phyloP scores from a whole-genome alignment of 306 rosid genomes.

The Canavalia gladiata region DNA sequence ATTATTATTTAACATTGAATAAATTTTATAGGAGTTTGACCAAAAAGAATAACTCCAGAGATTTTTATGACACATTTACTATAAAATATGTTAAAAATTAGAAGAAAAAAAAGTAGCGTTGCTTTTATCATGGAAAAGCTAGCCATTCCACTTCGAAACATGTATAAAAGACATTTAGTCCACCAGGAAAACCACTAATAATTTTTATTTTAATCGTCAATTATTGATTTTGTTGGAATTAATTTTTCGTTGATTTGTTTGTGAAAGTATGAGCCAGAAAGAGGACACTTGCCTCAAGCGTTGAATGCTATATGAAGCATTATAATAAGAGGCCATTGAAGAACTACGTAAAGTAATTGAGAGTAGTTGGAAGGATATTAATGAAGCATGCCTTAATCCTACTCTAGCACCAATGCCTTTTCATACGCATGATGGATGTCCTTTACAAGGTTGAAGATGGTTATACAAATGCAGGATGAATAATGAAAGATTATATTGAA shows the following conservation, averaged over 20 bases:
- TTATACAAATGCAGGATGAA: no score
- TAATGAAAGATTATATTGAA: no score
- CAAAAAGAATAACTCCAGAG: no score
- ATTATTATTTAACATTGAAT: no score
- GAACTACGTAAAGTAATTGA: background rate
- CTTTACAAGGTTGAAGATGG: background rate
- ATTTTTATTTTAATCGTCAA: background rate
- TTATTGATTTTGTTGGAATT: background rate
- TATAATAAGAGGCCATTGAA: background rate
- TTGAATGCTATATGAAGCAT: slow-evolving; percentile 42
- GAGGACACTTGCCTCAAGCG: slow-evolving; percentile 41
- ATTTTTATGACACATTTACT: background rate
- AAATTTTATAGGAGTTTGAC: no score
- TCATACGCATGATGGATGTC: background rate
- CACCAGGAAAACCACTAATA: background rate
- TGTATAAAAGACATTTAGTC: no score
- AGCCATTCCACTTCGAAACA: no score
- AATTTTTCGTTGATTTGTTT: background rate
- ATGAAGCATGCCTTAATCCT: background rate
- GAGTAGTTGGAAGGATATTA: slow-evolving; percentile 41
- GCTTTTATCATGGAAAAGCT: no score
- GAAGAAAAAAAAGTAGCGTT: no score
- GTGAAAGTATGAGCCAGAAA: background rate
- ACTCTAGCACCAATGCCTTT: background rate
- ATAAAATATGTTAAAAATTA: no score